A percentile compares a stretch with the other conserved stretches of the same genome.
phyloP scores from a whole-genome alignment of 352 stramenopile genomes.

The Phytophthora chlamydospora region DNA sequence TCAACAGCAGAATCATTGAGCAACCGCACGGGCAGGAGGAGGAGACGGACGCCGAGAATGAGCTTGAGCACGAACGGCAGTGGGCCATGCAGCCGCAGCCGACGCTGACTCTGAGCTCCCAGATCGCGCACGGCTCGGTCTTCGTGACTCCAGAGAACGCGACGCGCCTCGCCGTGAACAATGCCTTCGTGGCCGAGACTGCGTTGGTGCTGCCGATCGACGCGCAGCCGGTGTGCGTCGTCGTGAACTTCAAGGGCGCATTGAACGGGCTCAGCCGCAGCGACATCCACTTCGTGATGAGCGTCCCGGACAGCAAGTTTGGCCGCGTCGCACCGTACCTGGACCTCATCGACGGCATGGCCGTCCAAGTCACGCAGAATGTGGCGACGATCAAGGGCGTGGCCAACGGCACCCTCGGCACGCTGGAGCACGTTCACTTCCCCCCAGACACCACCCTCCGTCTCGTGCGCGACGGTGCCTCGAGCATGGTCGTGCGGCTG shows the following conservation, averaged over 20 bases:
- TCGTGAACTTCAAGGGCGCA: conserved; percentile 2
- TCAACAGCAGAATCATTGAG: background rate
- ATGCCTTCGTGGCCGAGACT: background rate
- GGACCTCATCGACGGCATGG: conserved; percentile 22
- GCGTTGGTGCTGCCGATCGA: background rate
- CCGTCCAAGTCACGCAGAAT: conserved; percentile 25
- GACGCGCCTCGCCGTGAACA: background rate
- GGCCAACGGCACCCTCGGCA: conserved; percentile 2
- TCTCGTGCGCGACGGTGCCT: conserved; percentile 7
- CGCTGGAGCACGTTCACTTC: conserved; percentile 1
- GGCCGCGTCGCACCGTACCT: conserved; percentile 18
- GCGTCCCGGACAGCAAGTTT: conserved; percentile 3
- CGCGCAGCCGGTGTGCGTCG: background rate
- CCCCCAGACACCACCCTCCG: background rate
- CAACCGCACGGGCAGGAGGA: background rate
- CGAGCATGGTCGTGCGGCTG: background rate
- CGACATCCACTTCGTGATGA: background rate
- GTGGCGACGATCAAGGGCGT: background rate
- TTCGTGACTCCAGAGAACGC: conserved; percentile 12
- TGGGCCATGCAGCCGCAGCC: too few relatives aligned
- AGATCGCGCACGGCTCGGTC: background rate
- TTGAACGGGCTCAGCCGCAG: background rate
- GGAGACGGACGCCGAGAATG: background rate
- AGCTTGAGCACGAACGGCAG: too few relatives aligned
- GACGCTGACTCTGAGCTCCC: too few relatives aligned